phyloP scores from a whole-genome alignment of 805 yeast genomes.

The Pichia deserticola region DNA sequence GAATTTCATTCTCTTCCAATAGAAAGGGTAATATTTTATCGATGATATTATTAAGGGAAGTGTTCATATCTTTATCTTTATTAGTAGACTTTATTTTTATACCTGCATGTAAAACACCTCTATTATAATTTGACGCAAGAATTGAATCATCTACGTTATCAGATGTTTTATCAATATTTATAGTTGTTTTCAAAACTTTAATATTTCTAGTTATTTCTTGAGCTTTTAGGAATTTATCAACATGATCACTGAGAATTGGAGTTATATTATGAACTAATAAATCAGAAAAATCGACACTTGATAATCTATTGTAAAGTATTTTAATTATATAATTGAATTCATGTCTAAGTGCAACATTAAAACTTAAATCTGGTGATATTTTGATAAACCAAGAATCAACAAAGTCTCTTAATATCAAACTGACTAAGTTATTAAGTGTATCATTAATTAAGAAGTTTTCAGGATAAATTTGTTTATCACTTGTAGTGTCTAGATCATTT shows the following conservation, averaged over 20 bases:
- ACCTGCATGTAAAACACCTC: conserved; percentile 54
- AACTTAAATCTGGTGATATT: conserved; percentile 34
- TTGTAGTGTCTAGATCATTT: conserved; percentile 8
- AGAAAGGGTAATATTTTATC: conserved; percentile 41
- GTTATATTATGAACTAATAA: conserved; percentile 49
- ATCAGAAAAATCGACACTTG: conserved; percentile 43
- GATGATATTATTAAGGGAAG: conserved; percentile 40
- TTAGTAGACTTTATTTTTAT: conserved; percentile 33
- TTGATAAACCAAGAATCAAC: conserved; percentile 47
- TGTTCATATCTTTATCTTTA: conserved; percentile 36
- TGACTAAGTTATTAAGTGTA: conserved; percentile 42
- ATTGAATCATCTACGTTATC: conserved; percentile 32
- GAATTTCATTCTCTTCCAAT: conserved; percentile 38
- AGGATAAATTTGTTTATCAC: conserved; percentile 27
- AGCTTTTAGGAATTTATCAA: conserved; percentile 41
- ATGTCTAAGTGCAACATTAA: conserved; percentile 35
- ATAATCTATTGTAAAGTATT: conserved; percentile 36
- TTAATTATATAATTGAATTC: conserved; percentile 37
- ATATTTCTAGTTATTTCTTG: conserved; percentile 29
- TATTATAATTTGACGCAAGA: conserved; percentile 37
- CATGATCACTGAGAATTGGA: conserved; percentile 64
- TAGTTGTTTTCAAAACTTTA: conserved; percentile 14
- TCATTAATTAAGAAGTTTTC: conserved; percentile 48
- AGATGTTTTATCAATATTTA: conserved; percentile 9
- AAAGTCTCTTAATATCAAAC: conserved; percentile 44